phyloP scores from a whole-genome alignment of 169 alveolate species.

The Plasmodium vivax region DNA sequence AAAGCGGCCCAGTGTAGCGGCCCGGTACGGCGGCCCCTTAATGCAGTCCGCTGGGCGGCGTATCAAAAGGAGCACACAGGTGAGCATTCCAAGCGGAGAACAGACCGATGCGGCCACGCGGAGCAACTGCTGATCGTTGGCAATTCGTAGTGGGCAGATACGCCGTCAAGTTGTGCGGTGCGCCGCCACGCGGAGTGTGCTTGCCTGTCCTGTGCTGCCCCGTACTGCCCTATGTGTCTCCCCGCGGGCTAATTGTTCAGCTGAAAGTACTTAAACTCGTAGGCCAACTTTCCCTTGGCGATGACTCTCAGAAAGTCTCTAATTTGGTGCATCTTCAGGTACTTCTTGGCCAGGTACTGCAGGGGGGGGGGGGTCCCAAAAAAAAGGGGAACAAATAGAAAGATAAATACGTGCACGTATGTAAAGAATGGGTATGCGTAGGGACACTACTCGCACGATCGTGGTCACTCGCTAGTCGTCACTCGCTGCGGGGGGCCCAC shows the following conservation, averaged over 20 bases:
- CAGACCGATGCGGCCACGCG: neutral
- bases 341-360: slow-evolving; percentile 98
- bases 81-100: neutral
- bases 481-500: slow-evolving; percentile 43
- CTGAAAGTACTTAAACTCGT: slow-evolving; percentile 95
- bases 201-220: too few species aligned
- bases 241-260: slow-evolving; percentile 90
- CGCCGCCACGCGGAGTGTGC: neutral
- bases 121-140: neutral
- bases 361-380: neutral
- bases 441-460: too few species aligned
- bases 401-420: neutral
- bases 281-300: slow-evolving; percentile 93
- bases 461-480: neutral
- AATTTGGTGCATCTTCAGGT: slow-evolving; percentile 97
- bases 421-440: neutral
- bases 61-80: neutral
- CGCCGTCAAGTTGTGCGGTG: too few species aligned
- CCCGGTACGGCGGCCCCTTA: neutral
- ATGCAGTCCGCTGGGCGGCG: neutral
- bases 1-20: neutral
- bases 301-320: slow-evolving; percentile 98
- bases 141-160: neutral
- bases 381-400: neutral
- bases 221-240: neutral